Evolutionary conservation across 2,329 filamentous ascomycete species (phyloP), one percentile per base, ranked within the genome.

Genomic region (Clonostachys rosea): DNA sequence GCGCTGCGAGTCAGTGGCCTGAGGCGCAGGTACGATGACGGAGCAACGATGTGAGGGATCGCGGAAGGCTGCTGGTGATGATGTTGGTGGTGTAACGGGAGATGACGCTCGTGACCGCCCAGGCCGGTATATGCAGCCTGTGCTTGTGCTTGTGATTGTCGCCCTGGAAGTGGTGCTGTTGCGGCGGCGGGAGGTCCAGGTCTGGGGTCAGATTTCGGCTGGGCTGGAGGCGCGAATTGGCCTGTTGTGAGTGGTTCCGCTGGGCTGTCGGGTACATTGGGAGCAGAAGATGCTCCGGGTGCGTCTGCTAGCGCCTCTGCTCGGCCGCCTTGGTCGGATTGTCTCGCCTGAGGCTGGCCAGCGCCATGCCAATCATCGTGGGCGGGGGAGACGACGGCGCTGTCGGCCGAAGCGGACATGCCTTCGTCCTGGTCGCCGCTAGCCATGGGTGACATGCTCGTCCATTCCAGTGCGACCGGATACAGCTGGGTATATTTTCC

Each of bases 21-120:
- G 50, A 64, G 64, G 48, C 68, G 70, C 51, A 83, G 73, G 64
- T 81, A 82, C 47, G 78, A 81, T 50, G 78, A 82, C 50, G 79
- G 79, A 64, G 76, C 74, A 58, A 80, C 78, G 64, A 81, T 79
- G 53, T 74, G 75, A 58, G 78, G 74, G 63, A 79, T 68, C 46
- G 17, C 37, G 42, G 46, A 45, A 43, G 24, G 51, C 35, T 49
- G 50, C 18, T 51, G 14, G 36, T 39, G 36, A 39, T 30, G 10
- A 5, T 30, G 24, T 30, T 30, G 24, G 24, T 30, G 24, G 24
- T 30, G 24, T 30, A 30, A 30, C 24, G 24, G 24, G 24, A 30
- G 24, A 30, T 30, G 51, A 51, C 36, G 50, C 20, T 51, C 47
- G 50, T 52, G 45, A 43, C 42, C 42, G 13, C 42, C 40, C 46